Evolutionary conservation across 1,284 basidiomycete species (phyloP), one percentile per base, ranked within the genome.

Genomic region (Boletus subluridellus): DNA sequence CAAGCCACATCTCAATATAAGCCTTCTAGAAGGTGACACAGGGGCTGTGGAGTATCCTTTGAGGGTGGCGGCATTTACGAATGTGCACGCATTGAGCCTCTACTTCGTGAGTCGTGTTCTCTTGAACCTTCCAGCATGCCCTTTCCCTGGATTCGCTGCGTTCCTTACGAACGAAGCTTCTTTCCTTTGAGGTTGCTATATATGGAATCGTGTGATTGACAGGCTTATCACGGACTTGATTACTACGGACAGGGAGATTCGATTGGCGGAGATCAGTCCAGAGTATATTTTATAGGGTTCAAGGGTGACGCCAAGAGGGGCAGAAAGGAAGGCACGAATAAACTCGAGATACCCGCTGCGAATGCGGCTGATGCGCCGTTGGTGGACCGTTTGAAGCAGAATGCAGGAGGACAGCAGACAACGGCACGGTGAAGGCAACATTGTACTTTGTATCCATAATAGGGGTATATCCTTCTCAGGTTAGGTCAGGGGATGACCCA

Each of bases 261-360:
- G 1, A 77, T 78, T 4, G 87, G 85, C 2, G 84, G 79, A 30
- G 86, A 89, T 9, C 67, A 74, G 7, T 82, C 87, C 3, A 77
- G 85, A 41, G 73, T 93, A 46, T 94, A 87, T 67, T 94, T 85
- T 68, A 69, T 92, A 52, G 92, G 92, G 14, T 94, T 94, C 78
- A 87, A 85, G 69, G 91, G 91, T 47, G 89, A 92, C 63, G 77
- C 78, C 46, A 77, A 80, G 49, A 76, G 78, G n/a, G 71, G 75
- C 12, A 78, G 80, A 62, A 85, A 82, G 62, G 86, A 90, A 52
- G 80, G 75, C 26, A 79, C 79, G 28, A 80, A 83, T 39, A 83
- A 82, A 67, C 74, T 92, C 26, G 84, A 87, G 64, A 80, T 92
- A 24, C 86, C 85, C 3, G 86, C 90, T 32, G 85, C 84, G 1